Conservation (phyloP, 228 moss, liverwort and hornwort genomes). For the Sphagnum fallax region DNA sequence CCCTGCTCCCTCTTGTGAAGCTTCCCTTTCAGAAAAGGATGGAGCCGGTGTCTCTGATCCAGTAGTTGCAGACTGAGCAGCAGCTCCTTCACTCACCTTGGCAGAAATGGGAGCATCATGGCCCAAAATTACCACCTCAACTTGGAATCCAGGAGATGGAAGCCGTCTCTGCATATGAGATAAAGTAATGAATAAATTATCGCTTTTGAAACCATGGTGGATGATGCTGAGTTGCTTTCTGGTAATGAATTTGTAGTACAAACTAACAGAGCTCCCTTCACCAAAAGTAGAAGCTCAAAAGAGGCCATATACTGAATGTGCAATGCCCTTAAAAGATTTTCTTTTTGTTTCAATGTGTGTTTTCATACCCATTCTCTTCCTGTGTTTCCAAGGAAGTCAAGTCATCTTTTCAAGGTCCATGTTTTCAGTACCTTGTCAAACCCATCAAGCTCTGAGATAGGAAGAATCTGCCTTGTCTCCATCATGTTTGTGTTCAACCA, state of each 20-base stretch:
- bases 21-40: not conserved
- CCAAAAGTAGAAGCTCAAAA: too few relatives aligned
- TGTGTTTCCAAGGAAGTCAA: too few relatives aligned
- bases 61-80: constrained; percentile 28
- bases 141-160: constrained; percentile 95
- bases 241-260: too few relatives aligned
- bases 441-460: constrained; percentile 86
- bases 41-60: constrained; percentile 22
- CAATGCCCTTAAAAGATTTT: too few relatives aligned
- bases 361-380: too few relatives aligned
- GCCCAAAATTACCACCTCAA: constrained; percentile 91
- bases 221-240: too few relatives aligned
- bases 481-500: constrained; percentile 99
- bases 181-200: too few relatives aligned
- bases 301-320: too few relatives aligned
- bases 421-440: constrained; percentile 73
- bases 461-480: constrained; percentile 84
- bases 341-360: too few relatives aligned
- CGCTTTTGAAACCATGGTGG: too few relatives aligned
- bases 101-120: constrained; percentile 86
- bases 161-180: constrained; percentile 66
- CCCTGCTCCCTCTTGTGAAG: not conserved
- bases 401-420: too few relatives aligned
- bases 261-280: too few relatives aligned
- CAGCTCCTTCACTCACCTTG: constrained; percentile 40